Evolutionary conservation across 768 basidiomycete species (phyloP).

Genomic region (Termitomyces sp.): DNA sequence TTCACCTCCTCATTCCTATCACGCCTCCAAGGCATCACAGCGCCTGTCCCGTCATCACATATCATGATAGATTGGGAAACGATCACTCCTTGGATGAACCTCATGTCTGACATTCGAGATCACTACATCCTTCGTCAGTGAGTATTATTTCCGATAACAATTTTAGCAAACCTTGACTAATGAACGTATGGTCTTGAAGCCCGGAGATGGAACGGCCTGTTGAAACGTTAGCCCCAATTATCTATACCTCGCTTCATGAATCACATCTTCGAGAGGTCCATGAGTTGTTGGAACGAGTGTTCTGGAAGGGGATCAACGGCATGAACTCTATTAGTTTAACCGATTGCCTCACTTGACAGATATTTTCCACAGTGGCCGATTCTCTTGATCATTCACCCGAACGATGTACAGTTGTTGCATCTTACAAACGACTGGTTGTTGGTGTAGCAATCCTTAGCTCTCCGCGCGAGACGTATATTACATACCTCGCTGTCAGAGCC

Average conservation of each 20-base stretch:
- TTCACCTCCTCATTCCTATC: slow-evolving; percentile 66
- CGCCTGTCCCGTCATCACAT: slow-evolving; percentile 28
- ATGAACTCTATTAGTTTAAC: slow-evolving; percentile 11
- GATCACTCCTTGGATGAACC: slow-evolving; percentile 65
- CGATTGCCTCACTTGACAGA: background rate
- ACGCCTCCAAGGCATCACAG: slow-evolving; percentile 48
- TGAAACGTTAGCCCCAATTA: slow-evolving; percentile 50
- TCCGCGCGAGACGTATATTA: slow-evolving; percentile 79
- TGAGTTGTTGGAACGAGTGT: slow-evolving; percentile 60
- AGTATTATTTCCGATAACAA: slow-evolving; percentile 18
- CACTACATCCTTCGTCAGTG: slow-evolving; percentile 66
- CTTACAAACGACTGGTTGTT: slow-evolving; percentile 67
- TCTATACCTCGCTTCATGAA: slow-evolving; percentile 56
- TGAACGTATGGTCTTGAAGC: slow-evolving; percentile 32
- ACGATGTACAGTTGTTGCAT: slow-evolving; percentile 71
- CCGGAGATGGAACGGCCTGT: slow-evolving; percentile 46
- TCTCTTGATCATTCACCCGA: slow-evolving; percentile 68
- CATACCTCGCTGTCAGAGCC: slow-evolving; percentile 72
- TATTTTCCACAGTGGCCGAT: slow-evolving; percentile 52
- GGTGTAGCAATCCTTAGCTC: slow-evolving; percentile 75
- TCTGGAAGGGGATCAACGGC: slow-evolving; percentile 82
- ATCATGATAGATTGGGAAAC: slow-evolving; percentile 74
- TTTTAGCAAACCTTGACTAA: background rate
- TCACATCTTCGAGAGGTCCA: slow-evolving; percentile 69
- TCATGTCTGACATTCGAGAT: slow-evolving; percentile 69